Evolutionary conservation across 2,329 filamentous ascomycete species (phyloP), one percentile per base, ranked within the genome.

Genomic region (Alternaria panax): DNA sequence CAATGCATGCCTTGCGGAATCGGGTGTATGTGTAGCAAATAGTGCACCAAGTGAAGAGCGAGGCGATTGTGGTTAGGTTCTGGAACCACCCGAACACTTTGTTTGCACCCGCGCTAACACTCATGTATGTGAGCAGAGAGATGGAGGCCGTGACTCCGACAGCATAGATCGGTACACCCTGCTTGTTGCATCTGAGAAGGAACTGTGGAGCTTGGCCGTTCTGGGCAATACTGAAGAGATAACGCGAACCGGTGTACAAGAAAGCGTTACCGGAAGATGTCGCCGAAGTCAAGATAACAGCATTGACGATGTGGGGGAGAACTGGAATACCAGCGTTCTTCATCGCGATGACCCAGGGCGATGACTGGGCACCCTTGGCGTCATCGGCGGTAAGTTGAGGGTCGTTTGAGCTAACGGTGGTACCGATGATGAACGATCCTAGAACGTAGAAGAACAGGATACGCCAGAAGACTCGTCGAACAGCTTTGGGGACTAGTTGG

Each of bases 271-370:
- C 87, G 0, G 89, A 84, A 0, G 89, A 92, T 78, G 87, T 89
- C 0, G 88, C 90, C 0, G 88, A 90, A 0, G 88, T 91, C 65
- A 93, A 83, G 66, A 93, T 88, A 25, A 93, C 83, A 34, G 90
- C 90, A 74, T 94, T 94, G 77, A 93, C 88, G 54, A 93, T 85
- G 6, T 87, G 87, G 0, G 90, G 88, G 5, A 93, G 84, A 7
- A 84, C 88, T 5, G 81, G 82, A 57, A 93, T 88, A 0, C 88
- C 87, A 2, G 90, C 90, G 28, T 86, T 84, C 11, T 85, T 82
- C 36, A 89, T 87, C 18, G 90, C 91, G 63, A 93, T 91, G 59
- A 93, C 73, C 72, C 75, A 78, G 7, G 73, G 77, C 7, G 76
- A 79, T 43, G 63, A 67, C 51, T 75, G 73, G n/a, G 75, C 76